Evolutionary conservation across 1,284 basidiomycete genomes (phyloP).

Genomic region (Singerocomus inundabilis): DNA sequence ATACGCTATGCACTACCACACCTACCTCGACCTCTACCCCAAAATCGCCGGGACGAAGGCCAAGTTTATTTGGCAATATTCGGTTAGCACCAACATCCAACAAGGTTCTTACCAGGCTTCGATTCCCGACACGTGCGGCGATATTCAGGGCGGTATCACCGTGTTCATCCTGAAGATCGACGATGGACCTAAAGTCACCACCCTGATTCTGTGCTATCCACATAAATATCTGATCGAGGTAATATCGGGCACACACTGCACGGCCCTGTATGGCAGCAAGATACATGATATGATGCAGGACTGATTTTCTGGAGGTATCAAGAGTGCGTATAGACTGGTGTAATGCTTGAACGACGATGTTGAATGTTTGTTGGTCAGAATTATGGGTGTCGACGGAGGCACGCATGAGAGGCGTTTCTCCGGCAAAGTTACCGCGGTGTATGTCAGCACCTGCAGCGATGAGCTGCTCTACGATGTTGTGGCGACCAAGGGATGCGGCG

Average conservation of each 20-base stretch:
- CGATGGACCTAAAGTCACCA: conserved; percentile 74
- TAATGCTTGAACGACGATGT: conserved; percentile 62
- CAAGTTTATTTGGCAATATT: conserved; percentile 90
- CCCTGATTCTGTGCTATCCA: conserved; percentile 75
- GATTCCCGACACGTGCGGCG: conserved; percentile 91
- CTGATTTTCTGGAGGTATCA: conserved; percentile 86
- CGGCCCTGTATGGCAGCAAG: conserved; percentile 91
- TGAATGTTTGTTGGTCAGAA: conserved; percentile 79
- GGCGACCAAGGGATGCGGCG: conserved; percentile 83
- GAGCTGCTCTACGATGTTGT: conserved; percentile 65
- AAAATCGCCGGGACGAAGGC: conserved; percentile 90
- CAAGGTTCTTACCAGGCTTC: conserved; percentile 82
- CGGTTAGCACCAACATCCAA: conserved; percentile 94
- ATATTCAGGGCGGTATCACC: conserved; percentile 97
- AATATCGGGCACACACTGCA: conserved; percentile 83
- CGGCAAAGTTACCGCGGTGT: conserved; percentile 87
- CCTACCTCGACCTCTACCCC: conserved; percentile 87
- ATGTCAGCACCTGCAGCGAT: conserved; percentile 79
- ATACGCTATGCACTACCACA: background rate
- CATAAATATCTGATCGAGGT: conserved; percentile 87
- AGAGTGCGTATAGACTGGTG: conserved; percentile 81
- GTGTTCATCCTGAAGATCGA: conserved; percentile 93
- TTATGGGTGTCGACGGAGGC: conserved; percentile 89
- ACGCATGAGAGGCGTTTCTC: conserved; percentile 94
- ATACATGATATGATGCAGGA: conserved; percentile 93